Conservation (phyloP, 2,329 filamentous ascomycete genomes). For the Talaromyces piceae region DNA sequence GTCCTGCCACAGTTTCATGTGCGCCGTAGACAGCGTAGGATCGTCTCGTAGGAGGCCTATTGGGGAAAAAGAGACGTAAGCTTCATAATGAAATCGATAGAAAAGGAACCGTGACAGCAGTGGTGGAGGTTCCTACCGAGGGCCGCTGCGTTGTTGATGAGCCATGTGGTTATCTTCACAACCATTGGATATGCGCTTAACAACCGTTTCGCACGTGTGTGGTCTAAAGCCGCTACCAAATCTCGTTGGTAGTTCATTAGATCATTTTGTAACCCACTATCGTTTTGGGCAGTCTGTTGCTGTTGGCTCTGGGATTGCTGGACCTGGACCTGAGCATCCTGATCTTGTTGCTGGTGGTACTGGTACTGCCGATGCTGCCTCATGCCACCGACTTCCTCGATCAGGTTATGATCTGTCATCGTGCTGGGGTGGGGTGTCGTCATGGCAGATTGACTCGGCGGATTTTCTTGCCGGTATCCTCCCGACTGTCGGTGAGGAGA, state of each 20-base stretch:
- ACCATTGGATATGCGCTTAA: constrained; percentile 53
- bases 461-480: constrained; percentile 55
- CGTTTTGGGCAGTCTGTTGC: constrained; percentile 29
- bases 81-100: background rate
- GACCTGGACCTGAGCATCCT: background rate
- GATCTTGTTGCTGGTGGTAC: background rate
- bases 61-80: constrained; percentile 15
- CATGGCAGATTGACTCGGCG: constrained; percentile 45
- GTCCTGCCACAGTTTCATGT: constrained; percentile 81
- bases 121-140: constrained; percentile 61
- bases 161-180: constrained; percentile 58
- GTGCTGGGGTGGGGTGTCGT: constrained; percentile 45
- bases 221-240: constrained; percentile 60
- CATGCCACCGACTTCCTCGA: constrained; percentile 30
- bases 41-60: constrained; percentile 80
- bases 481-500: constrained; percentile 53
- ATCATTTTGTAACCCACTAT: constrained; percentile 55
- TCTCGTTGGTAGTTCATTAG: constrained; percentile 56
- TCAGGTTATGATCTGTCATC: constrained; percentile 43
- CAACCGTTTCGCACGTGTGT: constrained; percentile 57
- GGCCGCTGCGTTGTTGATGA: constrained; percentile 57
- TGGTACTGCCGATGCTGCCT: constrained; percentile 17
- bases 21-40: constrained; percentile 63
- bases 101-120: too few species aligned
- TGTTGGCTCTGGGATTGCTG: constrained; percentile 18